Evolutionary conservation across 169 alveolate genomes (phyloP), one percentile per base, ranked within the genome.

Genomic region (Eimeria brunetti): DNA sequence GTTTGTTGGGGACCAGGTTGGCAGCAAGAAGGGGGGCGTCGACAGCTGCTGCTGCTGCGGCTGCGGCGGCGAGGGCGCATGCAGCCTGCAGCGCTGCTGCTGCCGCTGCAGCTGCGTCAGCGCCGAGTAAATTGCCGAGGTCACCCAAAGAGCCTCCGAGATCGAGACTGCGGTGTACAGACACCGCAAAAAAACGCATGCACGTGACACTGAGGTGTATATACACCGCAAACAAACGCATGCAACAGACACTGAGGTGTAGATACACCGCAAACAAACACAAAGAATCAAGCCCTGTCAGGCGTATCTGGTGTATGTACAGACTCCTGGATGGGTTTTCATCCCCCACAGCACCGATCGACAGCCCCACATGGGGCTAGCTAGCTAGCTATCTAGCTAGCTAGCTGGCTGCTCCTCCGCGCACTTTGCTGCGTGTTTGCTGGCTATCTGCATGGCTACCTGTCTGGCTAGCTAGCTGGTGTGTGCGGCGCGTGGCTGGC

Each of bases 81-180:
- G 81, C 46, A 60, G 56, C 53, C 56, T 46, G 51, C 46, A 84
- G 22, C 41, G 76, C 89, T 86, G 94, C 56, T 71, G 89, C 64
- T 86, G 96, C 75, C 38, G 76, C 69, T 86, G 96, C 73, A 94
- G 86, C 81, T 94, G 96, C 90, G 94, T 56, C 67, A 94, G 75
- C 20, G 96, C 95, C 33, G 96, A 94, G 62, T 71, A 94, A 20
- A 94, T 76, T 20, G 96, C 96, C 12, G 96, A 86, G 27, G 91
- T 89, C n/a, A 94, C 81, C 85, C 94, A 73, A 18, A 94, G 91
- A 51, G 95, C 96, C 73, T 94, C 95, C 12, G 96, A 94, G 44
- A 94, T 49, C 8, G 69, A 27, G 11, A 89, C 96, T 94, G 96
- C 2, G 51, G 27, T 30, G 49, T 38, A 71, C 44, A 71, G 1